Evolutionary conservation across 352 stramenopile genomes (phyloP).

Genomic region (Elongisporangium undulatum): DNA sequence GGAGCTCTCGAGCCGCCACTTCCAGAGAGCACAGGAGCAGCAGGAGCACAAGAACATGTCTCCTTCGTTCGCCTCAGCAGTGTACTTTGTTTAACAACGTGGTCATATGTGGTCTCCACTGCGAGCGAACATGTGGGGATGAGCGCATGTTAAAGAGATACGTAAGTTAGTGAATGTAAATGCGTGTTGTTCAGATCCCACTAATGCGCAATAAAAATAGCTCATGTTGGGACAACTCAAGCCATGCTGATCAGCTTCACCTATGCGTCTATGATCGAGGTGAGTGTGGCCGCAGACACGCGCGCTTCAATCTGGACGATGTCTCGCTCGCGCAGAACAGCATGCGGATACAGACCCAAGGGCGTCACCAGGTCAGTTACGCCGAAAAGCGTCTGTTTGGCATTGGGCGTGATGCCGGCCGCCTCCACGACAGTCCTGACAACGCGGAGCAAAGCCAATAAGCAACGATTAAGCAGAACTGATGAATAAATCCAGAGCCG

Average conservation of each 20-base stretch:
- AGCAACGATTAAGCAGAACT: not conserved
- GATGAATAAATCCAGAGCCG: not conserved
- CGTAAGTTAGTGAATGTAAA: not conserved
- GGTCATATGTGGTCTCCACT: not conserved
- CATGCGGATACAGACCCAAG: conserved; percentile 57
- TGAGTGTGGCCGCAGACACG: conserved; percentile 10
- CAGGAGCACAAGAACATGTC: not conserved
- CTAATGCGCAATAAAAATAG: not conserved
- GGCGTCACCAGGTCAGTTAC: conserved; percentile 51
- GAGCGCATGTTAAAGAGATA: not conserved
- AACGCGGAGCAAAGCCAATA: conserved; percentile 5
- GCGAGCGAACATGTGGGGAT: not conserved
- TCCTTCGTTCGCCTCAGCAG: not conserved
- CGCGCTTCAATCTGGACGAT: conserved; percentile 38
- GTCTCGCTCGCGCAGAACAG: conserved; percentile 51
- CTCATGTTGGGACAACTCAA: conserved; percentile 6
- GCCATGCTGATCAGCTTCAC: conserved; percentile 8
- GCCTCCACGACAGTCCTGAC: conserved; percentile 45
- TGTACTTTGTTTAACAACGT: not conserved
- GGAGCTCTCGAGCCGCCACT: not conserved
- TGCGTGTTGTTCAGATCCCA: not conserved
- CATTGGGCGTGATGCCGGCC: conserved; percentile 37
- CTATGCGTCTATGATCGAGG: conserved; percentile 14
- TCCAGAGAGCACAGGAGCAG: not conserved
- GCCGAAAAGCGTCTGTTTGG: conserved; percentile 62